Conservation (phyloP, 2,329 filamentous ascomycete genomes). For the Epichloe festucae region DNA sequence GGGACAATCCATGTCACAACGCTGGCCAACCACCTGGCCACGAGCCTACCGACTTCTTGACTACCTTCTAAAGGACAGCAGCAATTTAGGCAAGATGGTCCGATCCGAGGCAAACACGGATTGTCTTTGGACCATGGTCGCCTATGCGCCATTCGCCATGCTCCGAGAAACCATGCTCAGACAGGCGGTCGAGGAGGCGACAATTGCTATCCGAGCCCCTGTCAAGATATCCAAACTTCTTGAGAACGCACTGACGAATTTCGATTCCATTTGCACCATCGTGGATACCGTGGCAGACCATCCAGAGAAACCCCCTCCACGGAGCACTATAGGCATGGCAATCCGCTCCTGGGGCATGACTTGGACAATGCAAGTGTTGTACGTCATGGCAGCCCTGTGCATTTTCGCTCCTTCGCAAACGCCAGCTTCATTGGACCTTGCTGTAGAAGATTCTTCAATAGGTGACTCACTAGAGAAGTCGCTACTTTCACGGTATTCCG, state of each 20-base stretch:
- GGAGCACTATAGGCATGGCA: slow-evolving; percentile 9
- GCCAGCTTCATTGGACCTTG: neutral
- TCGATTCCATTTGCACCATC: slow-evolving; percentile 4
- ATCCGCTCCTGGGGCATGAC: slow-evolving; percentile 9
- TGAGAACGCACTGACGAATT: slow-evolving; percentile 5
- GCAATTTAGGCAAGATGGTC: slow-evolving; percentile 6
- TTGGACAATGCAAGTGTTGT: slow-evolving; percentile 8
- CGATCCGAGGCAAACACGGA: slow-evolving; percentile 1
- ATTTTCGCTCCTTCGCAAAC: neutral
- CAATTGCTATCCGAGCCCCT: slow-evolving; percentile 4
- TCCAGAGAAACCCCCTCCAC: neutral
- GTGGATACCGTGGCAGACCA: neutral
- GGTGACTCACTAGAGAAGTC: neutral
- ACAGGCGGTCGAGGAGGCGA: slow-evolving; percentile 7
- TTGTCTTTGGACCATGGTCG: slow-evolving; percentile 8
- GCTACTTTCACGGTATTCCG: neutral
- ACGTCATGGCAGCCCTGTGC: slow-evolving; percentile 2
- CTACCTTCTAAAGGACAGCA: neutral
- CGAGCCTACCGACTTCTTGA: slow-evolving; percentile 2
- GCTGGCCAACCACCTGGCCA: slow-evolving; percentile 8
- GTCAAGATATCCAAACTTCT: slow-evolving; percentile 6
- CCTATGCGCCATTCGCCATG: slow-evolving; percentile 7
- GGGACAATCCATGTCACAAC: neutral
- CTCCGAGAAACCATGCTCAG: slow-evolving; percentile 3
- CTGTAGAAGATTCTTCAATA: too few species aligned